These are phyloP conservation scores for Saccharomycopsis fibuligera DNA, from an alignment of 805 yeast species.

Conservation along the genomic window DNA sequence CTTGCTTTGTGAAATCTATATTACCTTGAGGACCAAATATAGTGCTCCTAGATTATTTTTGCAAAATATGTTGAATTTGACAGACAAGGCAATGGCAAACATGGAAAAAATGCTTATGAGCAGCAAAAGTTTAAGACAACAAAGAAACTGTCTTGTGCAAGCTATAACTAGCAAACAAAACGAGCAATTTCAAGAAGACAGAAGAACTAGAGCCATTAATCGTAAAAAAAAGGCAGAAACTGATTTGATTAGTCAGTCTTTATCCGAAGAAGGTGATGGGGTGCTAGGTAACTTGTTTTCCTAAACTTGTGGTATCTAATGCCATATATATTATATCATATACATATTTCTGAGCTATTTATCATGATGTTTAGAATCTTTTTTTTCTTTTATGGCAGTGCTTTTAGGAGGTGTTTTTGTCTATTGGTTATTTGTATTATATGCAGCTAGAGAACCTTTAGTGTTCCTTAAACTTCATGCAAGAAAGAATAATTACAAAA, in stretches of 20 bases:
- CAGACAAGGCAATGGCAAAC: slow-evolving; percentile 14
- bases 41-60: slow-evolving; percentile 12
- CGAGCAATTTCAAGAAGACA: slow-evolving; percentile 19
- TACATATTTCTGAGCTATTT: too few species aligned
- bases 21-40: slow-evolving; percentile 63
- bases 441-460: too few species aligned
- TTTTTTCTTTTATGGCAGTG: too few species aligned
- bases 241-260: slow-evolving; percentile 15
- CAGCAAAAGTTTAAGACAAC: slow-evolving; percentile 14
- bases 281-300: slow-evolving; percentile 16
- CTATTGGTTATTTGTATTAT: too few species aligned
- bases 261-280: slow-evolving; percentile 16
- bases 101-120: slow-evolving; percentile 16
- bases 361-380: too few species aligned
- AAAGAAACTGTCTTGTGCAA: slow-evolving; percentile 17
- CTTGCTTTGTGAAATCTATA: slow-evolving; percentile 73
- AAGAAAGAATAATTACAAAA: too few species aligned
- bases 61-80: slow-evolving; percentile 7
- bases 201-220: slow-evolving; percentile 16
- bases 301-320: too few species aligned
- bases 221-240: slow-evolving; percentile 15
- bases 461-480: too few species aligned
- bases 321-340: too few species aligned
- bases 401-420: too few species aligned
- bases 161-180: slow-evolving; percentile 16